These are phyloP conservation scores for Colletotrichum endophyticum DNA, from an alignment of 2,329 filamentous ascomycete species.

Conservation along the genomic window DNA sequence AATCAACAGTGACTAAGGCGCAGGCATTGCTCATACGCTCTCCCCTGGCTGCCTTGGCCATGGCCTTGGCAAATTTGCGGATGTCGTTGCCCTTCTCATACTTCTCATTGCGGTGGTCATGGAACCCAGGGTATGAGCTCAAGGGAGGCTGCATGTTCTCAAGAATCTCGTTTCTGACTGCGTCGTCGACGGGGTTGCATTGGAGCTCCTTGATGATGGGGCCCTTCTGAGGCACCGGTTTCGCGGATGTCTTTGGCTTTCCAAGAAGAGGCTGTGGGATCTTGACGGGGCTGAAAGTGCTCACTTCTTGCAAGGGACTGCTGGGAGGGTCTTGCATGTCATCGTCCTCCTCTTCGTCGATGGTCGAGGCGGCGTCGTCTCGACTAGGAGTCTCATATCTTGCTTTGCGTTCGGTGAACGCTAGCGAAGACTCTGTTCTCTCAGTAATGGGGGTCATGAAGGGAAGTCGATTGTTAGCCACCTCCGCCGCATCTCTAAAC, in stretches of 20 bases:
- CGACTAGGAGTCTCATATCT: conserved; percentile 26
- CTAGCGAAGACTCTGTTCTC: conserved; percentile 87
- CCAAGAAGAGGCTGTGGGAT: conserved; percentile 57
- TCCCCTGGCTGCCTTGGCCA: conserved; percentile 60
- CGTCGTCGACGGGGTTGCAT: conserved; percentile 89
- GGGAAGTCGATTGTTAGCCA: conserved; percentile 88
- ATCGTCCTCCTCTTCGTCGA: conserved; percentile 33
- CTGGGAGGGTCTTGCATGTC: conserved; percentile 56
- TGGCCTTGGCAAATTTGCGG: conserved; percentile 77
- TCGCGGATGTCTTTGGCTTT: conserved; percentile 44
- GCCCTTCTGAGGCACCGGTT: conserved; percentile 58
- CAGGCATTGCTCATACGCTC: conserved; percentile 67
- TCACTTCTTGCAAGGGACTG: conserved; percentile 75
- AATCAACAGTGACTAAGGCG: conserved; percentile 68
- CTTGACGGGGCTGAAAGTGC: conserved; percentile 52
- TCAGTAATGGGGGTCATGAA: conserved; percentile 99
- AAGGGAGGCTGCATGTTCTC: conserved; percentile 76
- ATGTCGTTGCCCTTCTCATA: conserved; percentile 77
- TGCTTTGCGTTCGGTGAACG: conserved; percentile 22
- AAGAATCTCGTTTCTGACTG: conserved; percentile 76
- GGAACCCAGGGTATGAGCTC: conserved; percentile 77
- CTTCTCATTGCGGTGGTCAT: conserved; percentile 69
- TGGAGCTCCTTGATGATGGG: conserved; percentile 82
- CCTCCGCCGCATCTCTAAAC: conserved; percentile 79
- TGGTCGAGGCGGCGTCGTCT: conserved; percentile 28